phyloP scores from a whole-genome alignment of 768 basidiomycete genomes.

The Suillus occidentalis region DNA sequence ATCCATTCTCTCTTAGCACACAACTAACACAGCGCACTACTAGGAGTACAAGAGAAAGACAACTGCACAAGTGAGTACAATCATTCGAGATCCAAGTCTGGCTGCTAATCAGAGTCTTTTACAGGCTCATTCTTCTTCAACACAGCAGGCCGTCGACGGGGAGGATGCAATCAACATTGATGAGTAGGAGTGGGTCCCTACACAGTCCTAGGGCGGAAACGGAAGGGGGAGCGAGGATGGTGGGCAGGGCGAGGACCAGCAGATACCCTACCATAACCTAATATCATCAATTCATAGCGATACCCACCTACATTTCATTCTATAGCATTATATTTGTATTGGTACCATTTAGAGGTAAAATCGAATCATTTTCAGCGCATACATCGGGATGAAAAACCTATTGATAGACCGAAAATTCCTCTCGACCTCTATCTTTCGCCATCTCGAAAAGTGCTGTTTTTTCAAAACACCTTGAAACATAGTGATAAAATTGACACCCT shows the following conservation, averaged over 20 bases:
- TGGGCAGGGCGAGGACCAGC: background rate
- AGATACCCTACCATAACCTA: background rate
- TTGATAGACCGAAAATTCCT: background rate
- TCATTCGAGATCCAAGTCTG: background rate
- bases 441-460: background rate
- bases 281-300: background rate
- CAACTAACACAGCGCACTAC: background rate
- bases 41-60: background rate
- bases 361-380: background rate
- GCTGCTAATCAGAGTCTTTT: background rate
- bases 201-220: background rate
- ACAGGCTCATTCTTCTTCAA: background rate
- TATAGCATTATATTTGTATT: background rate
- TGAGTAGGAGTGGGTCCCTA: background rate
- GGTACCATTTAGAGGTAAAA: background rate
- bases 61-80: background rate
- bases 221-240: background rate
- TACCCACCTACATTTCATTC: background rate
- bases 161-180: background rate
- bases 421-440: background rate
- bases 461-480: background rate
- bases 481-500: background rate
- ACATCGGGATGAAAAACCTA: background rate
- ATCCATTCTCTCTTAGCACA: background rate
- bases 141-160: background rate